phyloP scores from a whole-genome alignment of 192 early-diverging fungal species.

The Umbelopsis vinacea region DNA sequence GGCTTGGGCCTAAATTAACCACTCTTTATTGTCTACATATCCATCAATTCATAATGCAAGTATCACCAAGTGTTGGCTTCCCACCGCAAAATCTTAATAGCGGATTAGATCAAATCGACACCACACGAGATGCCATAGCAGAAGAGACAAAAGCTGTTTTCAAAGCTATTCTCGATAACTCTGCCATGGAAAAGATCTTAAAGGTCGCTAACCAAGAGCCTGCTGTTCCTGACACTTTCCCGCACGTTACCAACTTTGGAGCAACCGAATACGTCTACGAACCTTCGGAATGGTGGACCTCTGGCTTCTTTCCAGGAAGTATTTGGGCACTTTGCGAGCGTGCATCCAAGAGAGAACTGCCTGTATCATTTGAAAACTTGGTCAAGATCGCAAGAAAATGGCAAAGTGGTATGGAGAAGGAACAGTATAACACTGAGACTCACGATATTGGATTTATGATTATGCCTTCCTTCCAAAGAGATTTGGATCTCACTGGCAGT shows the following conservation, averaged over 20 bases:
- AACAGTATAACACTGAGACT: slow-evolving; percentile 24
- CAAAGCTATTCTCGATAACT: slow-evolving; percentile 22
- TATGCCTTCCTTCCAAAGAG: slow-evolving; percentile 29
- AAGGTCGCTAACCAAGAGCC: slow-evolving; percentile 18
- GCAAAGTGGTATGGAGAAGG: slow-evolving; percentile 10
- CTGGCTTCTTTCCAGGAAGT: slow-evolving; percentile 29
- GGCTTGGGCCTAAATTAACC: neutral
- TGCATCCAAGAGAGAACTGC: slow-evolving; percentile 19
- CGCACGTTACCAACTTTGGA: slow-evolving; percentile 20
- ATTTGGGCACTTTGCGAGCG: slow-evolving; percentile 25
- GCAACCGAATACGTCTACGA: slow-evolving; percentile 21
- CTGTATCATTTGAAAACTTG: slow-evolving; percentile 5
- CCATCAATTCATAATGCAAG: slow-evolving; percentile 3
- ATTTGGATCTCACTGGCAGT: slow-evolving; percentile 21
- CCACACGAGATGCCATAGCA: neutral
- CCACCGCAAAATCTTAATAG: neutral
- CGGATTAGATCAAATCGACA: neutral
- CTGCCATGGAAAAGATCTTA: slow-evolving; percentile 15
- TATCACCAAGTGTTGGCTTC: slow-evolving; percentile 9
- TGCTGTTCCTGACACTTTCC: slow-evolving; percentile 4
- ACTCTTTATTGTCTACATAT: neutral
- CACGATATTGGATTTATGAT: slow-evolving; percentile 32
- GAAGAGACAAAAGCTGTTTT: slow-evolving; percentile 8
- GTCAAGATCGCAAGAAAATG: slow-evolving; percentile 12
- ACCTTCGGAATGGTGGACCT: slow-evolving; percentile 27